A percentile compares a stretch with the other conserved stretches of the same genome.
phyloP scores from a whole-genome alignment of 2,329 filamentous ascomycete genomes.

The Cordyceps cateniannulata region DNA sequence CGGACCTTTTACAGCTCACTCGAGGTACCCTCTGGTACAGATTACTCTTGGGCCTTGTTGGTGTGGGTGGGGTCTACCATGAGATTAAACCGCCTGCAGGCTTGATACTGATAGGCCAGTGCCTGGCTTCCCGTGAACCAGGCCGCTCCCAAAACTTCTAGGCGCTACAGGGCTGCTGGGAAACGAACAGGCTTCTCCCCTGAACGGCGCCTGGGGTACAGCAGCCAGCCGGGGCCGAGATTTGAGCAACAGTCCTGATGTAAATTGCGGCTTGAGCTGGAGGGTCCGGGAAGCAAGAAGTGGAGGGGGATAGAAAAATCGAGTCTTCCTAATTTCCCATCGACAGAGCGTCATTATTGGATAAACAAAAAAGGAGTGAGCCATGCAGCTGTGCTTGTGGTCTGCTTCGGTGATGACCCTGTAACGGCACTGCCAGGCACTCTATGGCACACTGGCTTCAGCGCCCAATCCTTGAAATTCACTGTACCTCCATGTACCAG shows the following conservation, averaged over 20 bases:
- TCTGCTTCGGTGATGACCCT: background rate
- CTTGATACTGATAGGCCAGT: slow-evolving; percentile 22
- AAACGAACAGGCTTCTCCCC: slow-evolving; percentile 2
- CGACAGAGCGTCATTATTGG: background rate
- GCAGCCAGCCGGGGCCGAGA: background rate
- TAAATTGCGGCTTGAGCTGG: slow-evolving; percentile 1
- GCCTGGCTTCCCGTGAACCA: background rate
- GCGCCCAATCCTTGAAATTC: background rate
- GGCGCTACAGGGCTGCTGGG: background rate
- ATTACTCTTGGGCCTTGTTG: slow-evolving; percentile 16
- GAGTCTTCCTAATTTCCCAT: slow-evolving; percentile 7
- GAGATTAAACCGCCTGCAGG: slow-evolving; percentile 35
- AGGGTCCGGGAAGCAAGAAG: background rate
- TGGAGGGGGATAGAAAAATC: background rate
- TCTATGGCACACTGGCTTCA: background rate
- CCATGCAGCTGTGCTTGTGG: background rate
- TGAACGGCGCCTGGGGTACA: slow-evolving; percentile 1
- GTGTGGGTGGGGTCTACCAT: slow-evolving; percentile 35
- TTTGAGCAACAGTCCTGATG: background rate
- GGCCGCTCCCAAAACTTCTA: background rate
- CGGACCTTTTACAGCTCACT: background rate
- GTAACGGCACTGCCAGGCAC: background rate
- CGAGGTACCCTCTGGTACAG: slow-evolving; percentile 9
- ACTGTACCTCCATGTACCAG: background rate
- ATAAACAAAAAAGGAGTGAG: background rate